Evolutionary conservation across 176 grass and related monocot species (phyloP).

Genomic region (Carex cristatella): DNA sequence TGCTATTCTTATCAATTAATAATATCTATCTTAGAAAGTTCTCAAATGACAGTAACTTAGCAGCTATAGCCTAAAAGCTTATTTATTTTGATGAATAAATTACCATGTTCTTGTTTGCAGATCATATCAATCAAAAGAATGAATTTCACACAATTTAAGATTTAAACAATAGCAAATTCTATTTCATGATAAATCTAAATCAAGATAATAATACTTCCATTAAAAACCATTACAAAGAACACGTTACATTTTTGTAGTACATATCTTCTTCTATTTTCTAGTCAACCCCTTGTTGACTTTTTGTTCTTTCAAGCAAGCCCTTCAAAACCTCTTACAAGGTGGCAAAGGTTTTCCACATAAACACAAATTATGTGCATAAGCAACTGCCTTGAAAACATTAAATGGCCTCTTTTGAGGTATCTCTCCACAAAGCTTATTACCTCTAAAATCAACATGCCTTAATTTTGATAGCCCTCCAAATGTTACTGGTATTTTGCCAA

Average conservation of each 20-base stretch:
- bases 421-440: conserved; percentile 58
- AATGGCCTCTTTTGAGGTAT: conserved; percentile 69
- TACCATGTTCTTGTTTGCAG: background rate
- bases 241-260: background rate
- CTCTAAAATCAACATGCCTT: conserved; percentile 55
- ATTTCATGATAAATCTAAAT: background rate
- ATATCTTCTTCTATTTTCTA: conserved; percentile 1
- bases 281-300: conserved; percentile 28
- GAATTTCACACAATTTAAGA: background rate
- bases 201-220: background rate
- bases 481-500: conserved; percentile 58
- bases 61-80: no score
- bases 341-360: conserved; percentile 72
- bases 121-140: background rate
- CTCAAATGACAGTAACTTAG: no score
- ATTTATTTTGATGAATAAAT: no score
- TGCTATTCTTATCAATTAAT: background rate
- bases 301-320: background rate
- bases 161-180: background rate
- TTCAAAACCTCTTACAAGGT: conserved; percentile 43
- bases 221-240: background rate
- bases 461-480: conserved; percentile 38
- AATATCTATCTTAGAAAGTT: no score
- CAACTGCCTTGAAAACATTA: conserved; percentile 40
- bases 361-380: conserved; percentile 73